Evolutionary conservation across 805 yeast genomes (phyloP).

Genomic region (Metschnikowia chrysomelidarum): DNA sequence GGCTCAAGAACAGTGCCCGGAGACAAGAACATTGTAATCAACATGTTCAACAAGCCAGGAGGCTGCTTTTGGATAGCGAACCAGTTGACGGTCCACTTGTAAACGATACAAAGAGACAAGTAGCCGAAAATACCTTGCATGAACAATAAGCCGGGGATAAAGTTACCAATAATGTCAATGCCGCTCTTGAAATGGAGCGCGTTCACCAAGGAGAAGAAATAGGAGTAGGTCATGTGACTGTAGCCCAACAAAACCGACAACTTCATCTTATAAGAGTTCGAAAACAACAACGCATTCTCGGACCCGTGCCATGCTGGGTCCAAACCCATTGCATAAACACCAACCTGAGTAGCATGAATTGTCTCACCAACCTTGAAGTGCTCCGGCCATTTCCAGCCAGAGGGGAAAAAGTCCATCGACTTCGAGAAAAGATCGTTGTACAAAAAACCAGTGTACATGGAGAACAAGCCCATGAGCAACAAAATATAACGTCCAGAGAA

Average conservation of each 20-base stretch:
- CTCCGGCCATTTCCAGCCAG: conserved; percentile 95
- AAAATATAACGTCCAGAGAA: conserved; percentile 89
- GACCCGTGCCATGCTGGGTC: conserved; percentile 98
- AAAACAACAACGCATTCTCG: conserved; percentile 83
- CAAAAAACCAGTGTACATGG: conserved; percentile 91
- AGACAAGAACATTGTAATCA: conserved; percentile 90
- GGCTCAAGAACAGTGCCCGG: conserved; percentile 87
- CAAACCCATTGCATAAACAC: conserved; percentile 79
- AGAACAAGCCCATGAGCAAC: conserved; percentile 88
- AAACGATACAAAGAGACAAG: conserved; percentile 77
- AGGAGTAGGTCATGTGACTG: conserved; percentile 90
- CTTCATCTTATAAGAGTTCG: conserved; percentile 97
- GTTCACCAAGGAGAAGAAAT: conserved; percentile 80
- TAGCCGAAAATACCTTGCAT: conserved; percentile 98
- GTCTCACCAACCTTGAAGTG: conserved; percentile 66
- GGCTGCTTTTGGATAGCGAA: conserved; percentile 70
- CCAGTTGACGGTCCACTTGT: conserved; percentile 97
- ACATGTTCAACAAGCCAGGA: conserved; percentile 91
- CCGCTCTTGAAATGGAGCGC: conserved; percentile 62
- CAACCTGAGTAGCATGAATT: conserved; percentile 61
- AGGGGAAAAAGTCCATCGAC: conserved; percentile 80
- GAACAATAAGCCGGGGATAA: conserved; percentile 88
- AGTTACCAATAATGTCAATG: conserved; percentile 88
- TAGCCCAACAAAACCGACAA: conserved; percentile 93
- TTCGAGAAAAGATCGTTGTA: conserved; percentile 93